A percentile compares a stretch with the other conserved stretches of the same genome.
Conservation (phyloP, 768 basidiomycete species). For the Crassisporium funariophilum region DNA sequence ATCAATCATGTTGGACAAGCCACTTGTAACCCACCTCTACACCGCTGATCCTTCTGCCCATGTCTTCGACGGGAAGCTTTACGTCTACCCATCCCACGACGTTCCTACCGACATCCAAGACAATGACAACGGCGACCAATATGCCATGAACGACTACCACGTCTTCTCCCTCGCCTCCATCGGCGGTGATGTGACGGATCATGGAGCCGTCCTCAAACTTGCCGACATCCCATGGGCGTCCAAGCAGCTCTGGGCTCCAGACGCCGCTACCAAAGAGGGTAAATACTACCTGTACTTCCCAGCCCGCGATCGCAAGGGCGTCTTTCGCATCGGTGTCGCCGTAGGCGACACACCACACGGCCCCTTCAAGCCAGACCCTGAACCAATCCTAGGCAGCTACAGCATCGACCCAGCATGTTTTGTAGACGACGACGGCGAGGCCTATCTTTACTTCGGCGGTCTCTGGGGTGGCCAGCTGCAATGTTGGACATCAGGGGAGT, state of each 20-base stretch:
- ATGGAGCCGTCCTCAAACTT: slow-evolving; percentile 19
- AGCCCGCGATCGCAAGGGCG: slow-evolving; percentile 21
- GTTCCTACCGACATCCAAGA: slow-evolving; percentile 21
- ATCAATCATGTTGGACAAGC: too few relatives aligned
- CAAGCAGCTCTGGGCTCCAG: slow-evolving; percentile 25
- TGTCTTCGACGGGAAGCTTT: slow-evolving; percentile 24
- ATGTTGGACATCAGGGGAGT: slow-evolving; percentile 18
- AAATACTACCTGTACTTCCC: slow-evolving; percentile 26
- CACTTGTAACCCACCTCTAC: slow-evolving; percentile 22
- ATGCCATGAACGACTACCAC: slow-evolving; percentile 25
- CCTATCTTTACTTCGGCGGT: slow-evolving; percentile 24
- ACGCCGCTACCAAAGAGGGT: slow-evolving; percentile 24
- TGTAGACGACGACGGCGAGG: slow-evolving; percentile 23
- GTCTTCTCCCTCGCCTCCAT: slow-evolving; percentile 22
- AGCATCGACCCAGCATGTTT: slow-evolving; percentile 26
- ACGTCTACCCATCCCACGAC: slow-evolving; percentile 25
- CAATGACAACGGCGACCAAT: slow-evolving; percentile 26
- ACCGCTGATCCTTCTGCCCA: slow-evolving; percentile 26
- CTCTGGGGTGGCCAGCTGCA: slow-evolving; percentile 26
- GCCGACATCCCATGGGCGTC: slow-evolving; percentile 24
- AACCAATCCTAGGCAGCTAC: slow-evolving; percentile 23
- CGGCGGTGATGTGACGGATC: slow-evolving; percentile 19
- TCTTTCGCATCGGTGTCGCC: slow-evolving; percentile 25
- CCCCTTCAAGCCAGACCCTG: slow-evolving; percentile 21
- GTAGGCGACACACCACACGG: slow-evolving; percentile 18